Conservation (phyloP, 805 yeast genomes). For the Sugiyamaella qingdaonensis region DNA sequence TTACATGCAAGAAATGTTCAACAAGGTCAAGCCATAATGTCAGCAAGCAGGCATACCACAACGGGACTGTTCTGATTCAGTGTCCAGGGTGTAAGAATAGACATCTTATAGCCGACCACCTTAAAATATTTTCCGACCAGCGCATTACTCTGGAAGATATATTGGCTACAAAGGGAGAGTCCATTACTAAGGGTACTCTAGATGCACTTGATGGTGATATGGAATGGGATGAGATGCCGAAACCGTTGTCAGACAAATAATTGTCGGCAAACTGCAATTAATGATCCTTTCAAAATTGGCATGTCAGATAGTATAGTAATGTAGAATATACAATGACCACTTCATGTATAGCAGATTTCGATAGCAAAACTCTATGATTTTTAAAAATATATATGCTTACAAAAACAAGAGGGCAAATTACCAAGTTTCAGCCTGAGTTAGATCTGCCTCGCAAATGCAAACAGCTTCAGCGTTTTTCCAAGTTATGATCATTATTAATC, state of each 20-base stretch:
- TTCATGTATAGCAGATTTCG: too few species aligned
- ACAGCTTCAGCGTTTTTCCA: slow-evolving; percentile 26
- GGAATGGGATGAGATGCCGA: slow-evolving; percentile 29
- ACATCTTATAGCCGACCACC: slow-evolving; percentile 86
- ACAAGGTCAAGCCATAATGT: slow-evolving; percentile 84
- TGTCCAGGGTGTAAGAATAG: slow-evolving; percentile 89
- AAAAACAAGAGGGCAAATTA: too few species aligned
- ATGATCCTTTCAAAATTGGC: neutral
- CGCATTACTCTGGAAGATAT: slow-evolving; percentile 77
- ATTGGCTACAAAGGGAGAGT: slow-evolving; percentile 69
- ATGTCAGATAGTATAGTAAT: neutral
- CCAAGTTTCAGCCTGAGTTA: too few species aligned
- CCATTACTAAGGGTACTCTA: slow-evolving; percentile 56
- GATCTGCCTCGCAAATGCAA: neutral
- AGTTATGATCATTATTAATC: slow-evolving; percentile 29
- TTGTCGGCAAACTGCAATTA: neutral
- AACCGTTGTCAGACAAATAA: slow-evolving; percentile 8
- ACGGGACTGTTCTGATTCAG: slow-evolving; percentile 81
- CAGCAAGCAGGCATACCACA: slow-evolving; percentile 84
- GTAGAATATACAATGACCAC: too few species aligned
- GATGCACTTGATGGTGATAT: slow-evolving; percentile 38
- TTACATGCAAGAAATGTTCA: slow-evolving; percentile 85
- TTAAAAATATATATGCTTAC: too few species aligned
- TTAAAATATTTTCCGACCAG: slow-evolving; percentile 76
- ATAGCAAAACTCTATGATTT: too few species aligned